Conservation (phyloP, 192 early-diverging fungal species). For the Kickxella alabastrina region DNA sequence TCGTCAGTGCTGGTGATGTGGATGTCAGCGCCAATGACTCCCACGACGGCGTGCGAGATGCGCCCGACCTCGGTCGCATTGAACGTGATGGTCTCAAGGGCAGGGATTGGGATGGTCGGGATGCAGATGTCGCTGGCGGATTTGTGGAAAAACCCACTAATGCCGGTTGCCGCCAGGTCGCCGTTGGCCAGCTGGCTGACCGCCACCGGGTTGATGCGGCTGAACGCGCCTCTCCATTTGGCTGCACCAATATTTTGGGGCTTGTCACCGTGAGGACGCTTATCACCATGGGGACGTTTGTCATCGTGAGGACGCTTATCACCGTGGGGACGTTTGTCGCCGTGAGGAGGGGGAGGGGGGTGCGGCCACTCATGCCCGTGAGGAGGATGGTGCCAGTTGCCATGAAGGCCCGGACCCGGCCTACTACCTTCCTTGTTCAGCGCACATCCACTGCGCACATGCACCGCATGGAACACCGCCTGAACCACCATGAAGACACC, state of each 20-base stretch:
- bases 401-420: no score
- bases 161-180: slow-evolving; percentile 11
- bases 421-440: no score
- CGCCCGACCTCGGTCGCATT: slow-evolving; percentile 27
- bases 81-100: slow-evolving; percentile 28
- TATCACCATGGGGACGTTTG: background rate
- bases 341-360: slow-evolving; percentile 4
- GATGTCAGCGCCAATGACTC: slow-evolving; percentile 41
- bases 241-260: slow-evolving; percentile 5
- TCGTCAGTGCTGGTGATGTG: slow-evolving; percentile 20
- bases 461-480: background rate
- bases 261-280: background rate
- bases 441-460: no score
- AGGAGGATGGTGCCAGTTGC: background rate
- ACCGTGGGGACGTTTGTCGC: background rate
- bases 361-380: background rate
- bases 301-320: background rate
- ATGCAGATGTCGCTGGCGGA: slow-evolving; percentile 25
- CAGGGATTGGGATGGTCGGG: slow-evolving; percentile 27
- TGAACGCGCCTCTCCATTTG: slow-evolving; percentile 9
- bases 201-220: slow-evolving; percentile 20
- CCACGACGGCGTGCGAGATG: slow-evolving; percentile 32
- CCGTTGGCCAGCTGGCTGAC: slow-evolving; percentile 27
- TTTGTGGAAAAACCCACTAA: slow-evolving; percentile 12
- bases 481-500: background rate